These are phyloP conservation scores for Fulvia fulva DNA, from an alignment of 2,329 filamentous ascomycete genomes.

Conservation along the genomic window DNA sequence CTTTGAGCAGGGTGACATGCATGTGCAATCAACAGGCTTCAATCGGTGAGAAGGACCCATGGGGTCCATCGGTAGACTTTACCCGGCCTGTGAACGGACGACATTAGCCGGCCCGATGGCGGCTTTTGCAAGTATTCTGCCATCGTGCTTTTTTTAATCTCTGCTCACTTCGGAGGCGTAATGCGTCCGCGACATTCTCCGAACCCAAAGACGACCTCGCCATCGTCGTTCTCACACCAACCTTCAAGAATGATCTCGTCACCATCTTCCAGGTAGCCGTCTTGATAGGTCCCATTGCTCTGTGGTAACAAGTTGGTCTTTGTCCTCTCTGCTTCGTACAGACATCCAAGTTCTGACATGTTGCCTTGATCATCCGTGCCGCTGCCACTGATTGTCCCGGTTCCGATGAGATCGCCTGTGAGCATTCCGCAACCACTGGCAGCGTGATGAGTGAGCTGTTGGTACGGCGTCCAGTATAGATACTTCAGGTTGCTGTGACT, in stretches of 20 bases:
- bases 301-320: slow-evolving; percentile 35
- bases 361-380: slow-evolving; percentile 27
- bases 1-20: neutral
- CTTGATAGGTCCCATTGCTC: slow-evolving; percentile 28
- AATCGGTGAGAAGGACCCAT: slow-evolving; percentile 1
- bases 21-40: too few species aligned
- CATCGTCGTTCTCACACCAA: slow-evolving; percentile 28
- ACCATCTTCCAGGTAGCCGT: slow-evolving; percentile 41
- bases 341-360: slow-evolving; percentile 39
- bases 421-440: slow-evolving; percentile 41
- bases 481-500: slow-evolving; percentile 34
- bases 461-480: slow-evolving; percentile 46
- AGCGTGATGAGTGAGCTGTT: slow-evolving; percentile 44
- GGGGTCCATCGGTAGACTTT: slow-evolving; percentile 2
- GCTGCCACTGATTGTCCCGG: slow-evolving; percentile 43
- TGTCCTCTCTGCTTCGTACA: slow-evolving; percentile 37
- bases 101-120: too few species aligned
- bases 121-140: too few species aligned
- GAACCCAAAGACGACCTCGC: slow-evolving; percentile 27
- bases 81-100: neutral
- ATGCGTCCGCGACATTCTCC: slow-evolving; percentile 30
- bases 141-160: neutral
- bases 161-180: slow-evolving; percentile 17
- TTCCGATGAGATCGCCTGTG: slow-evolving; percentile 43
- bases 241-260: slow-evolving; percentile 36